Conservation (phyloP, 2,329 filamentous ascomycete genomes). For the Neobulgaria alba region DNA sequence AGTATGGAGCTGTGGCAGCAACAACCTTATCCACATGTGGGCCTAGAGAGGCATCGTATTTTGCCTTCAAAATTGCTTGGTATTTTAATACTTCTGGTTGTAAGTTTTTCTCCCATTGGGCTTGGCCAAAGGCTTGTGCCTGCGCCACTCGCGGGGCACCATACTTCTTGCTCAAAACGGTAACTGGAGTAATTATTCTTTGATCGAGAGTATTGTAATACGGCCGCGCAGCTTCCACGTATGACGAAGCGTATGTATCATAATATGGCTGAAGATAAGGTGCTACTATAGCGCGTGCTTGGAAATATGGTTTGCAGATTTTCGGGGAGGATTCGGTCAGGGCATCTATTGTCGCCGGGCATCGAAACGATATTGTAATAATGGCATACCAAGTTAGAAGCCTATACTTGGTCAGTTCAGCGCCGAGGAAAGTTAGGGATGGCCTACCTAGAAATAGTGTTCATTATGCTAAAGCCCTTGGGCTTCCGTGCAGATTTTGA, state of each 20-base stretch:
- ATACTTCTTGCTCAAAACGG: conserved; percentile 60
- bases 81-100: conserved; percentile 65
- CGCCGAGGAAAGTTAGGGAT: too few relatives aligned
- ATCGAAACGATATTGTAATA: conserved; percentile 71
- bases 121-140: conserved; percentile 54
- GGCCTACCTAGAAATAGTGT: conserved; percentile 45
- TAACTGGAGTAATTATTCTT: conserved; percentile 59
- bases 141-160: conserved; percentile 65
- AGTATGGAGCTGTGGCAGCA: conserved; percentile 60
- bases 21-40: conserved; percentile 62
- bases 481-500: conserved; percentile 22
- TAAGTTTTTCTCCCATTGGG: conserved; percentile 71
- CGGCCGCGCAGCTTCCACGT: conserved; percentile 67
- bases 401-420: conserved; percentile 37
- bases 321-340: conserved; percentile 62
- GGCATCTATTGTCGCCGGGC: conserved; percentile 60
- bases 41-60: conserved; percentile 64
- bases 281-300: conserved; percentile 50
- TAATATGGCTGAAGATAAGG: conserved; percentile 85
- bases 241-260: conserved; percentile 71
- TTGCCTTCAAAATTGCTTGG: conserved; percentile 48
- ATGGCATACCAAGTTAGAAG: conserved; percentile 81
- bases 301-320: conserved; percentile 78
- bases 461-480: conserved; percentile 34
- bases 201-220: conserved; percentile 60